Base-by-base conservation (phyloP, 768 basidiomycete genomes). In the Russula ochroleuca region DNA sequence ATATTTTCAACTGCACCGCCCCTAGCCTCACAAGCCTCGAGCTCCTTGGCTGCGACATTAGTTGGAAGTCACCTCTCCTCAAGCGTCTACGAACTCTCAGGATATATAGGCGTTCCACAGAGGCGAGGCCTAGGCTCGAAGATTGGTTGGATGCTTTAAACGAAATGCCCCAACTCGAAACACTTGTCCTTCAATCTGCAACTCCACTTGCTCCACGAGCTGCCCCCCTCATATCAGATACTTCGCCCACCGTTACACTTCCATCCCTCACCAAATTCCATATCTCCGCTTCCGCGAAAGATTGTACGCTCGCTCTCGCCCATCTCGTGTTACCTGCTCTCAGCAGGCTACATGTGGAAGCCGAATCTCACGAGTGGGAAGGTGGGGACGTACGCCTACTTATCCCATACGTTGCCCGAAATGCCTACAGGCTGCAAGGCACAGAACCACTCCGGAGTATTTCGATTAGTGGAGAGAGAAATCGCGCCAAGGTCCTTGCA, bases 141-240 rank as follows among this genome's bases (percentile, higher is more conserved):
- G 43, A 52, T 28, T 66, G 61, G 61, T 52, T 67, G 31, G 48
- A 60, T 35, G 63, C 66, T n/a, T 59, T 67, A n/a, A 23, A 57
- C 3, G 43, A 37, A 38, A 57, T 63, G 57, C 43, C 62, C n/a
- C 50, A 57, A 41, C 52, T 66, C 11, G 25, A 59, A 41, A 25
- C 23, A 4, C 57, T 66, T 35, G 15, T 45, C 21, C 58, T 66
- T 54, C 47, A 47, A 2, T 37, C 37, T 0, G 33, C 65, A 31
- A 43, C 48, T 21, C 62, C 62, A 23, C 13, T 45, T 25, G 37
- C 31, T 23, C 13, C 40, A 6, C 6, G 0, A 1, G 19, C 6
- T 11, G 37, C 11, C 14, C 11, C 11, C 2, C 14, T 31, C 33
- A 41, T 10, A 23, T 31, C 23, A 15, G 53, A 47, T 23, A 17